Evolutionary conservation across 192 early-diverging fungal genomes (phyloP), one percentile per base, ranked within the genome.

Genomic region (Rhizophagus clarus): DNA sequence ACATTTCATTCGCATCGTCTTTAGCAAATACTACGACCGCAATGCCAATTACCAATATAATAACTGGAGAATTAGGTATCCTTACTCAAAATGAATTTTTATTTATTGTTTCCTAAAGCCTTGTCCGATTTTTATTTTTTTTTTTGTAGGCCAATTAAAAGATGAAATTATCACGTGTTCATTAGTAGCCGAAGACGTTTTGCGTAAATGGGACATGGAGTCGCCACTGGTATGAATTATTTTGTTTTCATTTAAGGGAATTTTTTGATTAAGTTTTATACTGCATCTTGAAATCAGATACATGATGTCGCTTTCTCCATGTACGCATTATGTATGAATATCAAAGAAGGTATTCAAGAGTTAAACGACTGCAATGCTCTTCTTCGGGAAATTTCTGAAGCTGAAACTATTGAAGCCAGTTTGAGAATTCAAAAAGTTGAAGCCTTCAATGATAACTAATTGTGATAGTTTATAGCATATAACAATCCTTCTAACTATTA

Each of bases 361-460:
- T 68, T 78, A 28, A 68, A 68, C 32, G 64, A 67, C 11, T 78
- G 76, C 47, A 78, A 78, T 67, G 31, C 76, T 49, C 62, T 78
- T 64, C 28, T 78, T 42, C 62, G 15, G 5, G 63, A 37, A 78
- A 68, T 78, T 78, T 64, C 66, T 42, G 40, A 78, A 17, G 76
- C 63, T 12, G 76, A 78, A 51, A 78, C 60, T 8, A 24, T 78
- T 3, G 76, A 78, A n/a, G 26, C 51, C 14, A 78, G 76, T 26
- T 49, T 78, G 42, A 61, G 64, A 78, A 78, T 78, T n/a, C 63
- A 78, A 60, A 78, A 67, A 15, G 29, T 78, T 20, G 76, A 78
- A 29, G 9, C 51, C 1, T n/a, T 56, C 7, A 56, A 56, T 56
- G 20, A 56, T 56, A 56, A 8, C 5, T 40, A 40, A 8, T 40